Evolutionary conservation across 164 flowering plant species (phyloP).

Genomic region (Aristolochia contorta): DNA sequence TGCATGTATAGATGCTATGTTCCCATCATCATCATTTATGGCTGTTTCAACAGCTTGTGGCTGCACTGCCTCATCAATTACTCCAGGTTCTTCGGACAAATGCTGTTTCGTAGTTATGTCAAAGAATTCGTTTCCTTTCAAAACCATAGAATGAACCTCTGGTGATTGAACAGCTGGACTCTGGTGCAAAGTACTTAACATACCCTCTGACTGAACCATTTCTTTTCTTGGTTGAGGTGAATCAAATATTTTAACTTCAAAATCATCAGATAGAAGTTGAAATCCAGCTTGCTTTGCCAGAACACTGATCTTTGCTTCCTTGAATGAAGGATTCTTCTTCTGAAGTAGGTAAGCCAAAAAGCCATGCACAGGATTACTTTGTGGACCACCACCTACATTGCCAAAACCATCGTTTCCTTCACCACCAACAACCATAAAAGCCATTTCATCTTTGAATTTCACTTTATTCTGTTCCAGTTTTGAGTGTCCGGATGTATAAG

Average conservation of each 20-base stretch:
- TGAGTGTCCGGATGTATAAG: slow-evolving; percentile 20
- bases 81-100: slow-evolving; percentile 5
- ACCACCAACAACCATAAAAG: slow-evolving; percentile 50
- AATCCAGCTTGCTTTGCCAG: slow-evolving; percentile 76
- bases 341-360: slow-evolving; percentile 46
- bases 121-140: slow-evolving; percentile 9
- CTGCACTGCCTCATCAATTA: slow-evolving; percentile 12
- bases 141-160: slow-evolving; percentile 7
- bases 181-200: slow-evolving; percentile 1
- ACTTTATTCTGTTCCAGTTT: slow-evolving; percentile 19
- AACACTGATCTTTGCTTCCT: slow-evolving; percentile 48
- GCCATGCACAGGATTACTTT: slow-evolving; percentile 50
- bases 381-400: slow-evolving; percentile 28
- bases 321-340: slow-evolving; percentile 23
- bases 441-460: slow-evolving; percentile 39
- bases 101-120: too few species aligned
- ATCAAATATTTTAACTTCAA: slow-evolving; percentile 42
- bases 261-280: slow-evolving; percentile 77
- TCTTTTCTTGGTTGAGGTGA: slow-evolving; percentile 20
- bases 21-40: slow-evolving; percentile 7
- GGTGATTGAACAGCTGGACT: neutral
- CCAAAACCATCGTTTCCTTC: slow-evolving; percentile 39
- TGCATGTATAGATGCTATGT: neutral
- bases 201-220: slow-evolving; percentile 20
- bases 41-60: slow-evolving; percentile 14